Evolutionary conservation across 2,329 filamentous ascomycete genomes (phyloP).

Genomic region (Epichloe bromicola): DNA sequence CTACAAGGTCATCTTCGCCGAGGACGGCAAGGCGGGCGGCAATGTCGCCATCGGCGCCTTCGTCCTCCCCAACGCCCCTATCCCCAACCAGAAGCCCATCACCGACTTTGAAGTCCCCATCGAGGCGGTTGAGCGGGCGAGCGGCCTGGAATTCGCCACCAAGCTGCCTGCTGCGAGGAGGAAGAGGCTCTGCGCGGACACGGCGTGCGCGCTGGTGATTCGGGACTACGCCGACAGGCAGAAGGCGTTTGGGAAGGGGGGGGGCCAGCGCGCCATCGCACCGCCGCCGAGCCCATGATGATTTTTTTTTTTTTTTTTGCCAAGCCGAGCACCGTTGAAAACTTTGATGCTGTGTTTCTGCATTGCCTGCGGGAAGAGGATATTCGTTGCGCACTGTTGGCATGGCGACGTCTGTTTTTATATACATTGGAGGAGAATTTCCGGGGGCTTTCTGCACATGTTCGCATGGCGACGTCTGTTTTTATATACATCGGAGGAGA

Average conservation of each 20-base stretch:
- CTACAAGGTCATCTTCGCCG: constrained; percentile 97
- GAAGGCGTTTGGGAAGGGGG: constrained; percentile 39
- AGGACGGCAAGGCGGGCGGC: constrained; percentile 58
- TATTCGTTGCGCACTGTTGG: too few relatives aligned
- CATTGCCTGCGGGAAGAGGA: too few relatives aligned
- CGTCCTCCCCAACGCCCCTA: constrained; percentile 82
- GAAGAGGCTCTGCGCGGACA: constrained; percentile 72
- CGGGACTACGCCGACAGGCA: constrained; percentile 59
- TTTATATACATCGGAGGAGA: too few relatives aligned
- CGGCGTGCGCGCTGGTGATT: constrained; percentile 71
- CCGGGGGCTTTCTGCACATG: too few relatives aligned
- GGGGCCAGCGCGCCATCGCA: constrained; percentile 11
- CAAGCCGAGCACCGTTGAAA: too few relatives aligned
- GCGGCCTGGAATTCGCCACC: constrained; percentile 78
- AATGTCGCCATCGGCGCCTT: constrained; percentile 87
- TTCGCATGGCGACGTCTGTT: too few relatives aligned
- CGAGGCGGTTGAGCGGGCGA: constrained; percentile 83
- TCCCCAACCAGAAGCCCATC: constrained; percentile 77
- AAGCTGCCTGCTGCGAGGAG: constrained; percentile 63
- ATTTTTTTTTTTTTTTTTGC: too few relatives aligned
- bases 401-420: too few relatives aligned
- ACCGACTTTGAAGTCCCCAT: constrained; percentile 89
- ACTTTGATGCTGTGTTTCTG: too few relatives aligned
- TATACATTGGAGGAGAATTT: too few relatives aligned
- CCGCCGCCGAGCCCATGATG: constrained; percentile 1